A percentile compares a stretch with the other conserved stretches of the same genome.
phyloP scores from a whole-genome alignment of 495 filamentous ascomycete species.

The Ascodesmis nigricans region DNA sequence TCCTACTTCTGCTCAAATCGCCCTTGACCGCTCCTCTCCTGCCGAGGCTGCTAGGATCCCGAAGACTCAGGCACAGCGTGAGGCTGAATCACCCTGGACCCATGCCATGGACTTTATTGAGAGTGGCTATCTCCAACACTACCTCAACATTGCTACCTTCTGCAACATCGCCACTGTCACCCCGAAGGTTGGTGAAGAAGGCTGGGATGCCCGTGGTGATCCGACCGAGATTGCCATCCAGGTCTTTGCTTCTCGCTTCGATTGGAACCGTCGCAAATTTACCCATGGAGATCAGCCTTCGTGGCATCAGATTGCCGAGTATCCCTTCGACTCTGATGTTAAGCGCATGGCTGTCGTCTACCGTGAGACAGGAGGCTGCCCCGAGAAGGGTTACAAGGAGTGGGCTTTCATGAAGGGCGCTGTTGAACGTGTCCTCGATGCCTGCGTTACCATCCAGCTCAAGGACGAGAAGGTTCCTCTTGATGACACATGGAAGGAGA shows the following conservation, averaged over 20 bases:
- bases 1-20: conserved; percentile 32
- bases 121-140: conserved; percentile 28
- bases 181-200: conserved; percentile 25
- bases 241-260: conserved; percentile 41
- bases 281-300: conserved; percentile 29
- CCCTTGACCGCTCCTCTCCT: conserved; percentile 24
- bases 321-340: conserved; percentile 44
- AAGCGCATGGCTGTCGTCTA: conserved; percentile 52
- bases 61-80: conserved; percentile 13
- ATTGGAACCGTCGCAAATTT: conserved; percentile 33
- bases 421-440: conserved; percentile 37
- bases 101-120: conserved; percentile 24
- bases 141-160: conserved; percentile 38
- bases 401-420: conserved; percentile 43
- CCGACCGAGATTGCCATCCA: conserved; percentile 52
- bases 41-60: conserved; percentile 21
- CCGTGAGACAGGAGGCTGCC: conserved; percentile 23
- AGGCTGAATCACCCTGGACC: conserved; percentile 16
- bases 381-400: conserved; percentile 13
- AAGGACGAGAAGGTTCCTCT: conserved; percentile 23
- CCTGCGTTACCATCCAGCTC: conserved; percentile 29
- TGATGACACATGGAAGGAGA: conserved; percentile 18
- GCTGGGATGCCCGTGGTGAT: conserved; percentile 42
- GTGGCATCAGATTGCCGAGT: conserved; percentile 38
- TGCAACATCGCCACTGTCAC: conserved; percentile 42